phyloP scores from a whole-genome alignment of 1,139 yeast genomes.

The Saccharomyces hybrid region DNA sequence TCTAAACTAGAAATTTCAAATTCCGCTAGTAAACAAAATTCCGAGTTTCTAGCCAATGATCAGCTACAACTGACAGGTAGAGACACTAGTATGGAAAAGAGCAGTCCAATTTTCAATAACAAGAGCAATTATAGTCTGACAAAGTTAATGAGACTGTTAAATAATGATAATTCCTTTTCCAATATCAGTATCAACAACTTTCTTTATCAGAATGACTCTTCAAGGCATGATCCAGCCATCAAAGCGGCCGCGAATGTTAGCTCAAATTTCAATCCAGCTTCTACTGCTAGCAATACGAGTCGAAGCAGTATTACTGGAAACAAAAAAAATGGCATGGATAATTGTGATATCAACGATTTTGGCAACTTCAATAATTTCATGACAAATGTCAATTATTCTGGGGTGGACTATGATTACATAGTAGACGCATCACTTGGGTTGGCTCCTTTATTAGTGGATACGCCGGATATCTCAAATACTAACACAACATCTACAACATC shows the following conservation, averaged over 20 bases:
- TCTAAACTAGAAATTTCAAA: neutral
- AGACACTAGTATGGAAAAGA: neutral
- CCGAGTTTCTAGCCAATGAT: neutral
- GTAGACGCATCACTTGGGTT: slow-evolving; percentile 31
- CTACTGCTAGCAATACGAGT: neutral
- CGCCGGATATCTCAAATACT: slow-evolving; percentile 9
- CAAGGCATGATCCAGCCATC: neutral
- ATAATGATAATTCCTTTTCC: slow-evolving; percentile 1
- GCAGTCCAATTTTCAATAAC: neutral
- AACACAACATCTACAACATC: neutral
- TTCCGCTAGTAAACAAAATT: neutral
- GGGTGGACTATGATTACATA: slow-evolving; percentile 19
- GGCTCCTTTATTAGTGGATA: slow-evolving; percentile 28
- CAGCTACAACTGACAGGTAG: neutral
- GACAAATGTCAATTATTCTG: neutral
- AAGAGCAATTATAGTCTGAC: slow-evolving; percentile 4
- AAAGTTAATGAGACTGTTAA: slow-evolving; percentile 5
- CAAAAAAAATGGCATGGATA: neutral
- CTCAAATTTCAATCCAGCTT: neutral
- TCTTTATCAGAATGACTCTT: neutral
- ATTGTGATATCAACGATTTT: neutral
- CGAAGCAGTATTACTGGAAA: neutral
- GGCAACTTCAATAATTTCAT: neutral
- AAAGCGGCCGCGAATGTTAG: neutral
- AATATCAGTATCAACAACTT: neutral